Conservation (phyloP, 495 filamentous ascomycete genomes). For the Aspergillus asperescens region DNA sequence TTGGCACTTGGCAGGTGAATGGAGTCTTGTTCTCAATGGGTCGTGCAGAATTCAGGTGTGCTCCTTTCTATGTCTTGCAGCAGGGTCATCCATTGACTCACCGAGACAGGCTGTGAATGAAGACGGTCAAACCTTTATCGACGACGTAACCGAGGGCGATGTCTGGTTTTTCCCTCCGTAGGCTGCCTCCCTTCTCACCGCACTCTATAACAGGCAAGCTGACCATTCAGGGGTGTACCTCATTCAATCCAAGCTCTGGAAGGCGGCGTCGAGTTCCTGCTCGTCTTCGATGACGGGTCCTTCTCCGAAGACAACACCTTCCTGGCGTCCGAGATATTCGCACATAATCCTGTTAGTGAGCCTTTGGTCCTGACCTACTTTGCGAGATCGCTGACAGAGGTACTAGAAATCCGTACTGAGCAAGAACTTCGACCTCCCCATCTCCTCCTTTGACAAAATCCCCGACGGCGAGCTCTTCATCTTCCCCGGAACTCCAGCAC, state of each 20-base stretch:
- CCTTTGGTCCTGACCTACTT: neutral
- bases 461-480: constrained; percentile 61
- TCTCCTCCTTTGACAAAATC: constrained; percentile 52
- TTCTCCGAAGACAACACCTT: constrained; percentile 68
- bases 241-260: constrained; percentile 64
- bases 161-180: constrained; percentile 65
- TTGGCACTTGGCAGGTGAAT: constrained; percentile 67
- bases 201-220: neutral
- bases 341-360: constrained; percentile 48
- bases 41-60: constrained; percentile 49
- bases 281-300: constrained; percentile 64
- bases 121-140: constrained; percentile 58
- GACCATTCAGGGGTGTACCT: constrained; percentile 47
- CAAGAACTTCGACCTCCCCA: constrained; percentile 55
- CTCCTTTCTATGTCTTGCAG: neutral
- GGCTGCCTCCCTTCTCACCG: constrained; percentile 6
- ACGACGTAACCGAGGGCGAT: constrained; percentile 62
- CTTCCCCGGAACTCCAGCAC: constrained; percentile 60
- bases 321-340: constrained; percentile 60
- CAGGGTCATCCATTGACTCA: neutral
- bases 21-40: constrained; percentile 62
- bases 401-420: constrained; percentile 51
- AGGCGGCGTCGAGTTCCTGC: constrained; percentile 61
- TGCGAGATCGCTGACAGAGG: neutral
- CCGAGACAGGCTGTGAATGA: constrained; percentile 48